phyloP scores from a whole-genome alignment of 495 filamentous ascomycete species.

The Clohesyomyces aquaticus region DNA sequence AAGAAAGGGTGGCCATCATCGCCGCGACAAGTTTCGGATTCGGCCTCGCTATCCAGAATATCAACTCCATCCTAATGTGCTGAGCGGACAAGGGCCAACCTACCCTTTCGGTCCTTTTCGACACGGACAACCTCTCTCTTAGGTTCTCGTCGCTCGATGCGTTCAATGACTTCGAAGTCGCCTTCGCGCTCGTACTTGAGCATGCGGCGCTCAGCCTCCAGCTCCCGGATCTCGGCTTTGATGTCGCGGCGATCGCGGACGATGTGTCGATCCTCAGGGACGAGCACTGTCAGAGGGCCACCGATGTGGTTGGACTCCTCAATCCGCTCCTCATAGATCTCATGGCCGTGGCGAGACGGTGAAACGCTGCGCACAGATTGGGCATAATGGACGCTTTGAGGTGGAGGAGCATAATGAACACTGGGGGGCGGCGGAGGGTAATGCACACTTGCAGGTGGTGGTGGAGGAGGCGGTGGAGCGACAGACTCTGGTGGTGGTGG shows the following conservation, averaged over 20 bases:
- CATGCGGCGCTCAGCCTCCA: constrained; percentile 58
- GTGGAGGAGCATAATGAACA: constrained; percentile 40
- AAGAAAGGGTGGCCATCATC: constrained; percentile 79
- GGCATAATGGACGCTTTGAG: constrained; percentile 32
- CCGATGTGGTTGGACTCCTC: constrained; percentile 54
- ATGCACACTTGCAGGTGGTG: constrained; percentile 41
- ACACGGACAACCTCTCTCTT: constrained; percentile 65
- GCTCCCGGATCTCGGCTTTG: constrained; percentile 58
- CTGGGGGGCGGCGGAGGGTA: constrained; percentile 46
- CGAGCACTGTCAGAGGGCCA: constrained; percentile 52
- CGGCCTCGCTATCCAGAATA: constrained; percentile 46
- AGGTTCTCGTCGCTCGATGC: constrained; percentile 50
- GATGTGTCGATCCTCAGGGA: constrained; percentile 56
- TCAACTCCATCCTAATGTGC: constrained; percentile 58
- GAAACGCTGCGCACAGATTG: constrained; percentile 39
- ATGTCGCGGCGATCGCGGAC: constrained; percentile 57
- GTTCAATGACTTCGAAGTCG: constrained; percentile 54
- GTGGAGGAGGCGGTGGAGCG: constrained; percentile 47
- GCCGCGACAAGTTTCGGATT: constrained; percentile 68
- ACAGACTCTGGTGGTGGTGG: constrained; percentile 35
- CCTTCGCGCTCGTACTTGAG: constrained; percentile 52
- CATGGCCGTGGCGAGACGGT: constrained; percentile 41
- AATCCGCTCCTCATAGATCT: constrained; percentile 49
- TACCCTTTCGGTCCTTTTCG: constrained; percentile 86
- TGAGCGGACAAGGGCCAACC: constrained; percentile 64